Base-by-base conservation (phyloP, 108 stramenopile species). In the Cyclostephanos tholiformis region DNA sequence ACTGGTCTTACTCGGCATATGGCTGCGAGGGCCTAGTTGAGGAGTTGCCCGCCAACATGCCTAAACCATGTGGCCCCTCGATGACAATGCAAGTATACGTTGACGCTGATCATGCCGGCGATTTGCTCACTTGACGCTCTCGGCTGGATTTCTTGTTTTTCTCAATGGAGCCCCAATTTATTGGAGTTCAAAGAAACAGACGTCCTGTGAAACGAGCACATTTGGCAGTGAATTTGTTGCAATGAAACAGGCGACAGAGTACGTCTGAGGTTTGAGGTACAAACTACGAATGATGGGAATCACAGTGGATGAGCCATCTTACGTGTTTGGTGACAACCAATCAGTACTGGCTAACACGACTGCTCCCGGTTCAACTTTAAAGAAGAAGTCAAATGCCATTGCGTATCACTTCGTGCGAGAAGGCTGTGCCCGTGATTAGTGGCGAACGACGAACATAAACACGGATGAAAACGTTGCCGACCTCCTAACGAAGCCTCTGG, bases 231-330 rank as follows among this genome's bases (percentile, higher is more conserved):
- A 89, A 59, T 83, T 86, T 56, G 49, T 77, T 11, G 89, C 85
- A 17, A 85, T 86, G 80, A 86, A 75, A 60, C 53, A 52, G 44
- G 71, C 72, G 22, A 53, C 27, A 32, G 86, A 87, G 50, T 81
- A 52, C 17, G n/a, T 84, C 19, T 2, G 76, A 35, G 86, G 84
- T 6, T 16, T 88, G 7, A 30, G 85, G 52, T 88, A 86, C 69
- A 89, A 86, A 67, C n/a, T n/a, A n/a, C 16, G 82, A 4, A 86
- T 85, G 79, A 83, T 83, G 84, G 88, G 86, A 9, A 75, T 86
- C 2, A 72, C 74, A n/a, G 51, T 69, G 63, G 71, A 56, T 17
- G 48, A 38, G 17, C 61, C 49, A 17, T 46, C 63, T 2, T 63
- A 39, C 26, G 48, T 69, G 79, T 80, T 16, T 72, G 83, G 38